Conservation (phyloP, 2,329 filamentous ascomycete genomes). For the Hirsutella thompsonii region DNA sequence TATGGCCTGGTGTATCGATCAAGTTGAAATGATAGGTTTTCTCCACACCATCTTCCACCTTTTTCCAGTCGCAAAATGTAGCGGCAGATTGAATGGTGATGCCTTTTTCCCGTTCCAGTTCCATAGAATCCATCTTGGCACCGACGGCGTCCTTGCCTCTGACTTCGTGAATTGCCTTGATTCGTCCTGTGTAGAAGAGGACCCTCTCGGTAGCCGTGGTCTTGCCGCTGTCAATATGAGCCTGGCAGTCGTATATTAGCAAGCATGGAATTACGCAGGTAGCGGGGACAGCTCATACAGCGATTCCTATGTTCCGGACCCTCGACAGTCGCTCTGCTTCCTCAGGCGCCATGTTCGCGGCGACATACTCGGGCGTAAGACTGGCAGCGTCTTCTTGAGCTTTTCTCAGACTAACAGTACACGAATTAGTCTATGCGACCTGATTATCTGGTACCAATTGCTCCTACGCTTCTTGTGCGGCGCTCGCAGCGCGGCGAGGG, state of each 20-base stretch:
- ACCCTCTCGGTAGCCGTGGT: slow-evolving; percentile 94
- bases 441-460: neutral
- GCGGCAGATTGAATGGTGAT: slow-evolving; percentile 98
- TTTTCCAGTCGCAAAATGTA: slow-evolving; percentile 95
- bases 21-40: slow-evolving; percentile 95
- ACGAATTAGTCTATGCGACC: neutral
- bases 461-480: slow-evolving; percentile 29
- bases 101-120: slow-evolving; percentile 93
- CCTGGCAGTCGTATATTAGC: slow-evolving; percentile 35
- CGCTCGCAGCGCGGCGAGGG: slow-evolving; percentile 13
- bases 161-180: slow-evolving; percentile 95
- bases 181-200: slow-evolving; percentile 94
- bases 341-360: slow-evolving; percentile 66
- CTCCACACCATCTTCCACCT: slow-evolving; percentile 70
- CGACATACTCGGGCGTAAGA: slow-evolving; percentile 47
- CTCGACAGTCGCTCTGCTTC: slow-evolving; percentile 67
- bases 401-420: slow-evolving; percentile 28
- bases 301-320: slow-evolving; percentile 96
- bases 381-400: slow-evolving; percentile 38
- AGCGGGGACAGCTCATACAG: slow-evolving; percentile 36
- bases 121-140: slow-evolving; percentile 99
- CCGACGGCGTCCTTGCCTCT: slow-evolving; percentile 88
- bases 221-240: slow-evolving; percentile 97
- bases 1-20: slow-evolving; percentile 97
- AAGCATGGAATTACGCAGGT: neutral